These are phyloP conservation scores for Salix viminalis DNA, from an alignment of 345 rosid genomes.

Conservation along the genomic window DNA sequence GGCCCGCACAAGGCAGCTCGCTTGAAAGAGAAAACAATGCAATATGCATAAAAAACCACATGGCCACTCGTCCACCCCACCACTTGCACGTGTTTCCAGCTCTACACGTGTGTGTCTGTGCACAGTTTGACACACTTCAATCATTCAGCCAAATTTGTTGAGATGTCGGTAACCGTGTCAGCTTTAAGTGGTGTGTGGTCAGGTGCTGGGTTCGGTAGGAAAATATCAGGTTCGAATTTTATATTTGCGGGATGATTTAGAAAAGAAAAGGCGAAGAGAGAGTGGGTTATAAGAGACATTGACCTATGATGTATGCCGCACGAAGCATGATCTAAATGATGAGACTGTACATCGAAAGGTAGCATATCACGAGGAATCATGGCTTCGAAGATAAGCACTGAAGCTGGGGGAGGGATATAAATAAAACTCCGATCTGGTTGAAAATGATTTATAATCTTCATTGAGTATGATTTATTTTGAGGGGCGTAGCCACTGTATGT, in stretches of 20 bases:
- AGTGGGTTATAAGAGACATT: not conserved
- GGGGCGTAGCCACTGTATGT: not conserved
- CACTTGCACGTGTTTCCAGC: no score
- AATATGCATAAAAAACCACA: no score
- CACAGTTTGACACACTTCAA: not conserved
- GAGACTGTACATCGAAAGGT: not conserved
- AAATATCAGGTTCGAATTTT: no score
- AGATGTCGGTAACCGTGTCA: not conserved
- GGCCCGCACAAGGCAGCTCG: no score
- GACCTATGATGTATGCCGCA: not conserved
- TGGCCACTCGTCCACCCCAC: no score
- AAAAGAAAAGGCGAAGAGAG: not conserved
- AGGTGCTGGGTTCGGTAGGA: no score
- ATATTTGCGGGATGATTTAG: not conserved
- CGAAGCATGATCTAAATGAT: not conserved
- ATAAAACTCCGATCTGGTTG: constrained; percentile 5
- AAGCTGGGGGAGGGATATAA: not conserved
- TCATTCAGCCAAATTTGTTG: not conserved
- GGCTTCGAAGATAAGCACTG: constrained; percentile 39
- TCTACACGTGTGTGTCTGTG: not conserved
- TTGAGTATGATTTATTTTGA: constrained; percentile 5
- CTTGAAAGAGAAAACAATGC: no score
- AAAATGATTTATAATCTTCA: constrained; percentile 28
- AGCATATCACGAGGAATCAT: constrained; percentile 5
- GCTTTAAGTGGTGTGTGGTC: no score